phyloP scores from a whole-genome alignment of 441 rosid species.

The Populus hybrid region DNA sequence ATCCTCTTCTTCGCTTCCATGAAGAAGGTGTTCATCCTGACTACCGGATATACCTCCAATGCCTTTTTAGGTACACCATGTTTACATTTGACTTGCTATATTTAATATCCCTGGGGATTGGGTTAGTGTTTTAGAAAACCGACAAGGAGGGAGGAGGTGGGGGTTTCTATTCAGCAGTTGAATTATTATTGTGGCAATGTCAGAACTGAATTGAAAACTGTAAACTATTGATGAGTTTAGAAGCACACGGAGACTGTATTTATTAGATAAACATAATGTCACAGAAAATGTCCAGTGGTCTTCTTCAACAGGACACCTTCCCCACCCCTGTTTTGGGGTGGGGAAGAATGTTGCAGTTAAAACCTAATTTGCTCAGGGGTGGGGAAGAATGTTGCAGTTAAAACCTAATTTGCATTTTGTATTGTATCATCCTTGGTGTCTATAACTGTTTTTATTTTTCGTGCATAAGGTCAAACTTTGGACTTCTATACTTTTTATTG shows the following conservation, averaged over 20 bases:
- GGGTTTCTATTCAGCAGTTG: background rate
- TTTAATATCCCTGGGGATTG: background rate
- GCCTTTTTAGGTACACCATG: slow-evolving; percentile 78
- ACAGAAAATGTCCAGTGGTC: background rate
- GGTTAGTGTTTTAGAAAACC: background rate
- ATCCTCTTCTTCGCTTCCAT: slow-evolving; percentile 88
- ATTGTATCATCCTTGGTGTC: background rate
- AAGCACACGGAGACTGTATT: background rate
- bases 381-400: background rate
- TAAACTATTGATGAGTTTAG: background rate
- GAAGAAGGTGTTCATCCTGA: slow-evolving; percentile 99
- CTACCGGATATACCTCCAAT: slow-evolving; percentile 85
- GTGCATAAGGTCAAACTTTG: background rate
- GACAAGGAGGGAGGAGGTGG: background rate
- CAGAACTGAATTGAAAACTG: background rate
- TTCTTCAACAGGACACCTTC: background rate
- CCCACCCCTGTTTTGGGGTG: background rate
- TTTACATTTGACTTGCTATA: background rate
- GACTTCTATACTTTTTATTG: too few species aligned
- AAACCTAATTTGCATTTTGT: background rate
- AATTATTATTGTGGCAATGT: background rate
- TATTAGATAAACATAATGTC: background rate
- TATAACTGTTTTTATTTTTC: too few species aligned
- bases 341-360: background rate
- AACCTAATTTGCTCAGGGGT: background rate